These are phyloP conservation scores for Aspergillus sp. DNA, from an alignment of 2,329 filamentous ascomycete genomes.

Conservation along the genomic window DNA sequence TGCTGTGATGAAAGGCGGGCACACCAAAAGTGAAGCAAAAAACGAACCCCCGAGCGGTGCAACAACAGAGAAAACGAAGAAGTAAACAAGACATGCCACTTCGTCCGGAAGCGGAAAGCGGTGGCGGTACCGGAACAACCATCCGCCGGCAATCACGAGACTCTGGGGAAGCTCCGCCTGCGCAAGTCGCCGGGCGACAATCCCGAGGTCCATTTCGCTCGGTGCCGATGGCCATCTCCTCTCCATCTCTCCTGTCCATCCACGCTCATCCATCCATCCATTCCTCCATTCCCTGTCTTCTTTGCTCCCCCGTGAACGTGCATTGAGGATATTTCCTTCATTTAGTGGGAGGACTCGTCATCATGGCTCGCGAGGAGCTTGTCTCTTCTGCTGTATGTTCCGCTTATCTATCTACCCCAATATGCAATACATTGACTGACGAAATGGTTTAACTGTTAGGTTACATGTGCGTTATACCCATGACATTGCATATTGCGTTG, in stretches of 20 bases:
- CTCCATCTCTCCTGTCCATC: constrained; percentile 4
- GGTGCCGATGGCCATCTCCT: constrained; percentile 16
- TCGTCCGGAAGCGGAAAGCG: constrained; percentile 22
- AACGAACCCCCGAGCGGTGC: no score
- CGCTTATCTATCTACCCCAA: constrained; percentile 4
- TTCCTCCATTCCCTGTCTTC: constrained; percentile 6
- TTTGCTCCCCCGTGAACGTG: neutral
- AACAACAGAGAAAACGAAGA: constrained; percentile 7
- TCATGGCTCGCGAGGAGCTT: constrained; percentile 90
- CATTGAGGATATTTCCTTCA: neutral
- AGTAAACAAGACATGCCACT: constrained; percentile 31
- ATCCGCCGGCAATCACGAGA: constrained; percentile 22
- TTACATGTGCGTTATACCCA: constrained; percentile 44
- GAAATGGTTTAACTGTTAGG: constrained; percentile 24
- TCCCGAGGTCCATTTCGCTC: constrained; percentile 34
- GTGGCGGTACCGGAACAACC: constrained; percentile 19
- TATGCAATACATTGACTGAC: no score
- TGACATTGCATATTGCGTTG: no score
- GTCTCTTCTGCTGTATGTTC: constrained; percentile 70
- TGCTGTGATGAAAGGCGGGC: neutral
- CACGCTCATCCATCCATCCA: constrained; percentile 6
- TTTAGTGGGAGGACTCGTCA: constrained; percentile 30
- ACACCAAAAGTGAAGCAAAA: neutral
- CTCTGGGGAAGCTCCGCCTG: constrained; percentile 27
- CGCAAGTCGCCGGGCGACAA: constrained; percentile 10